phyloP scores from a whole-genome alignment of 2,329 filamentous ascomycete species.

The Fusarium sambucinum region DNA sequence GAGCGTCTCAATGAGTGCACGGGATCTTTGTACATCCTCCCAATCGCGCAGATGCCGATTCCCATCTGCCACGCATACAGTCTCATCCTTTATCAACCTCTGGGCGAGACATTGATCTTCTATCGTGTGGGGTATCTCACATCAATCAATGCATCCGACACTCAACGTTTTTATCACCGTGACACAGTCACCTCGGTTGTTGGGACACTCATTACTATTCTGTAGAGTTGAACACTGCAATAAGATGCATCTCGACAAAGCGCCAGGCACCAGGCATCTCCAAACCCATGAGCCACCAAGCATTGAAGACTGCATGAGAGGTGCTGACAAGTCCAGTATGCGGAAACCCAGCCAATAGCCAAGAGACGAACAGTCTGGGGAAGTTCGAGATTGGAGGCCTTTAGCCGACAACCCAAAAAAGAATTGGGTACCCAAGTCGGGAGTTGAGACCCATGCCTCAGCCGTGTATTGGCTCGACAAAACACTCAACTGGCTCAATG shows the following conservation, averaged over 20 bases:
- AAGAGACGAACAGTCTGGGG: conserved; percentile 13
- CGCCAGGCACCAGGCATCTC: not conserved
- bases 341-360: conserved; percentile 24
- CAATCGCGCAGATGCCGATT: not conserved
- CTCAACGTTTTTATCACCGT: no score
- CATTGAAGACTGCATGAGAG: conserved; percentile 3
- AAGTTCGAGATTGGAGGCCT: conserved; percentile 21
- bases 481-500: conserved; percentile 10
- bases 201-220: not conserved
- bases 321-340: conserved; percentile 35
- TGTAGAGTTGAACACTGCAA: not conserved
- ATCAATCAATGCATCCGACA: no score
- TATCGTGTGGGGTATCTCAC: no score
- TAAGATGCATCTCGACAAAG: not conserved
- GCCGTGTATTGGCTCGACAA: conserved; percentile 18
- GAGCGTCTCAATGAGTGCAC: no score
- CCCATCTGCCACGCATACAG: no score
- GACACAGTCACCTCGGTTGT: no score
- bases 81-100: not conserved
- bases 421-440: not conserved
- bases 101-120: not conserved
- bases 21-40: not conserved
- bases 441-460: conserved; percentile 4
- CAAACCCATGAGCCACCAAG: not conserved
- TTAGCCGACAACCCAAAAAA: conserved; percentile 33